Evolutionary conservation across 768 basidiomycete genomes (phyloP).

Genomic region (Kwoniella pini): DNA sequence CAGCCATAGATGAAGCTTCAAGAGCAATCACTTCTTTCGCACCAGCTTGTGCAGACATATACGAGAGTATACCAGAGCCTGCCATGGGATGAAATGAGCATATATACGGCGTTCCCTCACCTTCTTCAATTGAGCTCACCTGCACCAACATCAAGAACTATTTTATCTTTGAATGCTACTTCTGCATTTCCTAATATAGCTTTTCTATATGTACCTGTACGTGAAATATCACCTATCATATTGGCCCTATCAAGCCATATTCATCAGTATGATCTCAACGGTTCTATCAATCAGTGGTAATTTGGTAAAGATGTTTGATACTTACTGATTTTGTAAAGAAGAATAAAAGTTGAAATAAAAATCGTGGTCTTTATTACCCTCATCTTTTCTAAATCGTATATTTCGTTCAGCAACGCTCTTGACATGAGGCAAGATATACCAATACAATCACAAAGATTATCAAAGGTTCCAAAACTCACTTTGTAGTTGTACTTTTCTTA

Average conservation of each 20-base stretch:
- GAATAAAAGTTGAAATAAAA: conserved; percentile 52
- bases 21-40: conserved; percentile 50
- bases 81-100: no score
- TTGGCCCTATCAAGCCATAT: conserved; percentile 39
- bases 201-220: conserved; percentile 51
- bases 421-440: neutral
- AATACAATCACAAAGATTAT: no score
- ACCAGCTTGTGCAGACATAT: conserved; percentile 53
- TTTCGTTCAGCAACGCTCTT: neutral
- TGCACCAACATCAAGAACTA: conserved; percentile 51
- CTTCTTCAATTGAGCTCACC: conserved; percentile 41
- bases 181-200: conserved; percentile 52
- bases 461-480: no score
- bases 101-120: no score
- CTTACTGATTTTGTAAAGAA: conserved; percentile 48
- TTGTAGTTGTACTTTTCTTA: no score
- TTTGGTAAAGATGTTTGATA: no score
- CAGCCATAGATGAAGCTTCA: conserved; percentile 53
- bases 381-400: conserved; percentile 7
- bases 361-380: conserved; percentile 40
- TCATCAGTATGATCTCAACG: no score
- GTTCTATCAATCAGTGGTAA: no score
- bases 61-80: conserved; percentile 53
- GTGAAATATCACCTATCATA: conserved; percentile 51
- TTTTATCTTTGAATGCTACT: conserved; percentile 47